Conservation (phyloP, 1,284 basidiomycete genomes). For the Boletus sp. region DNA sequence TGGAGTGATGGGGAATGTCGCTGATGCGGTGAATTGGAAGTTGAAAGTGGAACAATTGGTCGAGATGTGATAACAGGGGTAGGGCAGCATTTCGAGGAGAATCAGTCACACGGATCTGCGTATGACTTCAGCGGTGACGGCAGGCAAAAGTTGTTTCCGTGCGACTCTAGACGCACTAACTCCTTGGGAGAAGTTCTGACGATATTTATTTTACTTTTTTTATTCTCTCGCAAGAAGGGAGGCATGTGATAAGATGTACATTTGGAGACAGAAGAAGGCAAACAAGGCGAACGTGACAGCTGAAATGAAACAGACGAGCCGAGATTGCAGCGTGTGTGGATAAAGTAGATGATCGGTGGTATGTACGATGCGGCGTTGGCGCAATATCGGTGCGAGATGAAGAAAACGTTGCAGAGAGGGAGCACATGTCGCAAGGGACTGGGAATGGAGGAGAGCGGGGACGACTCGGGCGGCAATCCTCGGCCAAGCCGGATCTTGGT, state of each 20-base stretch:
- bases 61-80: slow-evolving; percentile 25
- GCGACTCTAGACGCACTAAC: slow-evolving; percentile 23
- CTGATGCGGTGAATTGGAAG: slow-evolving; percentile 25
- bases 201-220: slow-evolving; percentile 6
- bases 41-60: slow-evolving; percentile 13
- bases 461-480: slow-evolving; percentile 18
- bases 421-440: slow-evolving; percentile 21
- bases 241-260: slow-evolving; percentile 27
- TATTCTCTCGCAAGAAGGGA: slow-evolving; percentile 7
- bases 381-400: slow-evolving; percentile 29
- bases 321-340: slow-evolving; percentile 24
- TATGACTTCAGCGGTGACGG: slow-evolving; percentile 32
- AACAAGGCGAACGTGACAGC: slow-evolving; percentile 12
- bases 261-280: slow-evolving; percentile 14
- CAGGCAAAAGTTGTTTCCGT: slow-evolving; percentile 17
- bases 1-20: slow-evolving; percentile 18
- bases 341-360: slow-evolving; percentile 25
- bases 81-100: slow-evolving; percentile 11
- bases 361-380: slow-evolving; percentile 24
- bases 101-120: slow-evolving; percentile 31
- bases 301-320: slow-evolving; percentile 23
- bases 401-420: slow-evolving; percentile 32
- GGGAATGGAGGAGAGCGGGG: slow-evolving; percentile 15
- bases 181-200: slow-evolving; percentile 20
- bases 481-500: slow-evolving; percentile 30